Conservation (phyloP, 2,329 filamentous ascomycete genomes). For the Emergomyces pasteurianus region DNA sequence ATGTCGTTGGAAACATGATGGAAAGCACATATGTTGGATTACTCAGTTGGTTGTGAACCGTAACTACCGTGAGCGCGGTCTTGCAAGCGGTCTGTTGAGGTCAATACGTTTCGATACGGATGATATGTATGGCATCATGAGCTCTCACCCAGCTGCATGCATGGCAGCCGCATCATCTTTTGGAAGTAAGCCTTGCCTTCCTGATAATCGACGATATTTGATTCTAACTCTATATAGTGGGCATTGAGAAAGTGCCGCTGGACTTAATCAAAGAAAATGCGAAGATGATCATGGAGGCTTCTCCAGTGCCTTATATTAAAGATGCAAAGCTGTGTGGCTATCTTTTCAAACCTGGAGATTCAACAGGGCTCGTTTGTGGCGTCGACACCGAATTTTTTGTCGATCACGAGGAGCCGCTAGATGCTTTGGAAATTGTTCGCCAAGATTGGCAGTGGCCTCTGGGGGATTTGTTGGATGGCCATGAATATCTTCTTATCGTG, state of each 20-base stretch:
- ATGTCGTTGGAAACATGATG: slow-evolving; percentile 22
- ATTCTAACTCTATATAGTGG: too few species aligned
- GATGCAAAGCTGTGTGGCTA: slow-evolving; percentile 25
- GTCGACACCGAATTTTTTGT: slow-evolving; percentile 29
- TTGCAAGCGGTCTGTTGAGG: slow-evolving; percentile 14
- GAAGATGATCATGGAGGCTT: slow-evolving; percentile 22
- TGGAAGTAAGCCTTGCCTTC: too few species aligned
- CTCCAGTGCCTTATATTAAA: slow-evolving; percentile 29
- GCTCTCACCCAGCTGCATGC: too few species aligned
- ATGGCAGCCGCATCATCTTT: too few species aligned
- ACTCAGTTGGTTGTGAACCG: slow-evolving; percentile 32
- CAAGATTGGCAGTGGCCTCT: slow-evolving; percentile 21
- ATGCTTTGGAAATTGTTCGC: slow-evolving; percentile 18
- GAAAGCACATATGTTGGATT: slow-evolving; percentile 27
- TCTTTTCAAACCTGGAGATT: slow-evolving; percentile 22
- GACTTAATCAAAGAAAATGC: slow-evolving; percentile 21
- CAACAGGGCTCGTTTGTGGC: slow-evolving; percentile 20
- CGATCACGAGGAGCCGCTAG: slow-evolving; percentile 26
- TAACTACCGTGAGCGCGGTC: slow-evolving; percentile 25
- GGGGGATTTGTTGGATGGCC: slow-evolving; percentile 21
- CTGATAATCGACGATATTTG: too few species aligned
- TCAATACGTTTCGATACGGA: too few species aligned
- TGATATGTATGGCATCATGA: too few species aligned
- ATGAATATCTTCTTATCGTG: slow-evolving; percentile 22
- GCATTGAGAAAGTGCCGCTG: slow-evolving; percentile 7